These are phyloP conservation scores for Magnaporthiopsis poae DNA, from an alignment of 2,329 filamentous ascomycete genomes.

Conservation along the genomic window DNA sequence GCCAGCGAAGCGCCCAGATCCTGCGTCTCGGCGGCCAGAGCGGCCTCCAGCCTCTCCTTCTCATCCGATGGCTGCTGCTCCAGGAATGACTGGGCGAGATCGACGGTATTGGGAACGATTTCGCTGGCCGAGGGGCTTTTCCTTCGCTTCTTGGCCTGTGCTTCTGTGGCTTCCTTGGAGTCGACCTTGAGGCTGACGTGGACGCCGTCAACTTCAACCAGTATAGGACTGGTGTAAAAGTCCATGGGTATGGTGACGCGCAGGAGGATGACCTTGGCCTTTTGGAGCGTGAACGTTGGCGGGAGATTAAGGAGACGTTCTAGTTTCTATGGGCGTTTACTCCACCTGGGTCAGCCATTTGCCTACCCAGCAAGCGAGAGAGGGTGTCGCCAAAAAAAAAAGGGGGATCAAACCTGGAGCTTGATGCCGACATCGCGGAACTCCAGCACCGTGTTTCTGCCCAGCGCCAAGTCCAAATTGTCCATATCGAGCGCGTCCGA, in stretches of 20 bases:
- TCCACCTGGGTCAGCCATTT: background rate
- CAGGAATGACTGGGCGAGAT: conserved; percentile 71
- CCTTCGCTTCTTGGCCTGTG: conserved; percentile 21
- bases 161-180: conserved; percentile 26
- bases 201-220: conserved; percentile 71
- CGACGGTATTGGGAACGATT: conserved; percentile 56
- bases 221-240: conserved; percentile 74
- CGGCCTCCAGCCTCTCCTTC: conserved; percentile 58
- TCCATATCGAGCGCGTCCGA: conserved; percentile 78
- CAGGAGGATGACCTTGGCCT: conserved; percentile 65
- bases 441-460: conserved; percentile 72
- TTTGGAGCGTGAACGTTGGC: conserved; percentile 57
- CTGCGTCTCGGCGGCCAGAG: conserved; percentile 52
- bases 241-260: conserved; percentile 79
- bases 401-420: conserved; percentile 50
- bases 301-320: conserved; percentile 66
- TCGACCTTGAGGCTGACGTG: conserved; percentile 56
- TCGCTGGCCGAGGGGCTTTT: conserved; percentile 20
- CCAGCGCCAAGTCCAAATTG: conserved; percentile 73
- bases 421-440: conserved; percentile 77
- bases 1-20: conserved; percentile 52
- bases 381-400: conserved; percentile 8
- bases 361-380: background rate
- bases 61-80: conserved; percentile 58
- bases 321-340: conserved; percentile 53